Percentiles rank a stretch among this genome's conserved stretches.
These are phyloP conservation scores for Eucalyptus regnans DNA, from an alignment of 345 rosid species.

Conservation along the genomic window DNA sequence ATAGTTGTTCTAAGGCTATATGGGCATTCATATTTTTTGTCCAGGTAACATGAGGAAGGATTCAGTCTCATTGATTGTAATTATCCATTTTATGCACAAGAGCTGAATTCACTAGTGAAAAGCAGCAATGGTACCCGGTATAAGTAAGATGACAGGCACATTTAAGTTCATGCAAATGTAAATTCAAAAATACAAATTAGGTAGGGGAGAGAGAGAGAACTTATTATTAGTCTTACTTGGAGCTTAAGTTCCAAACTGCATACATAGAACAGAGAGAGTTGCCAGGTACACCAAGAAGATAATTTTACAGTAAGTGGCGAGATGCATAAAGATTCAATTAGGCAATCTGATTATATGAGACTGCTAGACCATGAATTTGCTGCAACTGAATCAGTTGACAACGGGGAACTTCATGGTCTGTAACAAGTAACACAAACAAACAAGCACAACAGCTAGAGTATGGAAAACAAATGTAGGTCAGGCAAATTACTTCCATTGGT, in stretches of 20 bases:
- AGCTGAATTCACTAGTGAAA: background rate
- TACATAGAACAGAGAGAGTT: background rate
- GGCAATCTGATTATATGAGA: background rate
- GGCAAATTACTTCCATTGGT: background rate
- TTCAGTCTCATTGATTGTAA: background rate
- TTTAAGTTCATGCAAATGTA: background rate
- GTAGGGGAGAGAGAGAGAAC: background rate
- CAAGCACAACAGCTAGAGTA: background rate
- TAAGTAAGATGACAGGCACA: background rate
- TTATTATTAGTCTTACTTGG: background rate
- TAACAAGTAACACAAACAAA: background rate
- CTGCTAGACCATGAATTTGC: background rate
- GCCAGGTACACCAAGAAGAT: background rate
- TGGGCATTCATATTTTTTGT: background rate
- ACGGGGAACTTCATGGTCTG: background rate
- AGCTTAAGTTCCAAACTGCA: background rate
- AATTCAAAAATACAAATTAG: background rate
- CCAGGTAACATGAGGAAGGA: background rate
- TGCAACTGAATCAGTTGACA: background rate
- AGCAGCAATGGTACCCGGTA: background rate
- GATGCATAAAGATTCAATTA: background rate
- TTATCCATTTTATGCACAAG: background rate
- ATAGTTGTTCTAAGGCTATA: background rate
- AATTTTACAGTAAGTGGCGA: background rate
- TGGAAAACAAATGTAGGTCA: background rate